Percentiles rank a stretch among this genome's conserved stretches.
Conservation (phyloP, 176 grass and related monocot species). For the Cenchrus purpureus region DNA sequence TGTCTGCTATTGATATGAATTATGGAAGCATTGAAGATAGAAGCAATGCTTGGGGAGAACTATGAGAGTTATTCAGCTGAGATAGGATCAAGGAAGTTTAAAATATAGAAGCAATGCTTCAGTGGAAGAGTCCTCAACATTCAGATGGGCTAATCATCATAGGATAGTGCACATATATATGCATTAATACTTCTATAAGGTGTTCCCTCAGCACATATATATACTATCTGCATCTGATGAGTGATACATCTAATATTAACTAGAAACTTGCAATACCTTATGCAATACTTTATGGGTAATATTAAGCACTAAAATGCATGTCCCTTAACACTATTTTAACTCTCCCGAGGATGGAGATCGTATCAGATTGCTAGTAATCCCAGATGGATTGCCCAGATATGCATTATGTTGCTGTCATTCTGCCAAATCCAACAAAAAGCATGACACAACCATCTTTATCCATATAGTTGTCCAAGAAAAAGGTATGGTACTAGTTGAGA, state of each 20-base stretch:
- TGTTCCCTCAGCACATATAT: neutral
- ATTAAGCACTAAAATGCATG: conserved; percentile 1
- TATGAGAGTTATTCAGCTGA: neutral
- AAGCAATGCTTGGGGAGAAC: neutral
- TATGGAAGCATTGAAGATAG: neutral
- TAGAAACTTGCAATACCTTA: neutral
- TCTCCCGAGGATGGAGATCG: neutral
- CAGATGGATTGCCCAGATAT: neutral
- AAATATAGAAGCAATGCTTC: neutral
- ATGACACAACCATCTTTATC: neutral
- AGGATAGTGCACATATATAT: neutral
- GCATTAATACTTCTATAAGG: too few relatives aligned
- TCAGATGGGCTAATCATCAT: neutral
- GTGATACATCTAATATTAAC: neutral
- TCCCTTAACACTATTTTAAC: neutral
- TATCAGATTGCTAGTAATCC: neutral
- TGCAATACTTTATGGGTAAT: conserved; percentile 2
- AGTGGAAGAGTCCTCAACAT: neutral
- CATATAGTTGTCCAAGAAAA: neutral
- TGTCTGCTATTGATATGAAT: conserved; percentile 5
- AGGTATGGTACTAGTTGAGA: neutral
- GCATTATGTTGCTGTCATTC: conserved; percentile 4
- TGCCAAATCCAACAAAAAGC: neutral
- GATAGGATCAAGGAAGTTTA: neutral
- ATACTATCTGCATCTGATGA: neutral